Evolutionary conservation across 202 grass and related monocot genomes (phyloP), one percentile per base, ranked within the genome.

Genomic region (Carex sylvatica): DNA sequence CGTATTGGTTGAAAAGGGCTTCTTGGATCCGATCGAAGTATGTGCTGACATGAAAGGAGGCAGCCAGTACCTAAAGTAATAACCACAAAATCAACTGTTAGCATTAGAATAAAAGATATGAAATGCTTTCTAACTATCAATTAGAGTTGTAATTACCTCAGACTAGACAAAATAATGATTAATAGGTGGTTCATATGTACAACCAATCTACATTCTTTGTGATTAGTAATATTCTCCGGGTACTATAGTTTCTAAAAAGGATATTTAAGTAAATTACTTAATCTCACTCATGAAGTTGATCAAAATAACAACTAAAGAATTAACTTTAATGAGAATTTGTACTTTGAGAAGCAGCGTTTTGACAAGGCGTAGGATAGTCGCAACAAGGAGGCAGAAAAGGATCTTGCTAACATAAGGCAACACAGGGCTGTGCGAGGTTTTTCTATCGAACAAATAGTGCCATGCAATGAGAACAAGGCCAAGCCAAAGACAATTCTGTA

Each of bases 11-110:
- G 83, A 93, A 95, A 22, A 99, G 22, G 3, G 96, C 84, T 62
- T 99, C 92, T 61, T 95, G 96, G 36, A 99, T 99, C 55, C 96
- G 86, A 68, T 99, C 96, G 15, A 99, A 99, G 71, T 93, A 99
- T 15, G 92, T 89, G 14, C 89, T 93, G 38, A 99, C 93, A 83
- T 99, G 96, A 80, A 97, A 97, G 47, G 88, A 92, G 0, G 91
- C 90, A 0, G 94, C 94, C 28, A 97, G 70, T 51, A 97, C 80
- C 80, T 82, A 68, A 82, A 82, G 53, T 15, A 69, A n/a, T 33
- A 35, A 23, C 49, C 16, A 35, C 15, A 58, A 58, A 76, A 77
- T 23, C 71, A 77, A 28, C 19, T 31, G 15, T 56, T n/a, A n/a
- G 51, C 6, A 35, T 3, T 55, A 54, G 12, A 7, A 33, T 58